phyloP scores from a whole-genome alignment of 1,139 yeast species.

The Eremothecium gossypii region DNA sequence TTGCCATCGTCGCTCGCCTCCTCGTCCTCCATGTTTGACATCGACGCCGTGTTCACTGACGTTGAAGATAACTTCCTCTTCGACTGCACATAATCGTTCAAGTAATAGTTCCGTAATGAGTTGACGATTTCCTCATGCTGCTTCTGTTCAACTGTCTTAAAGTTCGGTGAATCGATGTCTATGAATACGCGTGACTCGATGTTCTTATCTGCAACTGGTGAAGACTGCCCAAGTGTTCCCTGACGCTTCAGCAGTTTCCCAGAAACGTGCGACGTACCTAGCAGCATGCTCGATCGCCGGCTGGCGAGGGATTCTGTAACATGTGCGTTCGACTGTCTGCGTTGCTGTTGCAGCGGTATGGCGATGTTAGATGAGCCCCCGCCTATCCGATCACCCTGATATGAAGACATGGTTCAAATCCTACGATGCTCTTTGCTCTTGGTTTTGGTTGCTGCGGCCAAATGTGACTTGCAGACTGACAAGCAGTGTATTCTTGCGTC shows the following conservation, averaged over 20 bases:
- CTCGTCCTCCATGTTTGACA: constrained; percentile 5
- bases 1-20: constrained; percentile 7
- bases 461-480: no score
- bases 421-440: no score
- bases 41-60: constrained; percentile 5
- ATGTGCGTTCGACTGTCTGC: constrained; percentile 11
- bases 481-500: no score
- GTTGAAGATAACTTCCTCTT: constrained; percentile 9
- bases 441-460: no score
- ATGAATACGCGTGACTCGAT: constrained; percentile 20
- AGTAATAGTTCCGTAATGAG: constrained; percentile 20
- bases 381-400: background rate
- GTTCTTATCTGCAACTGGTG: constrained; percentile 6
- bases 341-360: constrained; percentile 9
- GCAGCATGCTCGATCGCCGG: constrained; percentile 7
- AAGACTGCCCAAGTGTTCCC: constrained; percentile 2
- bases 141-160: constrained; percentile 18
- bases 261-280: constrained; percentile 4
- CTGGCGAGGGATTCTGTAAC: constrained; percentile 13
- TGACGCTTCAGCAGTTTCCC: background rate
- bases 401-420: background rate
- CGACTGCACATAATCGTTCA: constrained; percentile 10
- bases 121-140: constrained; percentile 24
- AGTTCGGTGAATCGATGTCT: constrained; percentile 30
- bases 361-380: constrained; percentile 7